These are phyloP conservation scores for Cynara cardunculus DNA, from an alignment of 129 eudicot species.

Conservation along the genomic window DNA sequence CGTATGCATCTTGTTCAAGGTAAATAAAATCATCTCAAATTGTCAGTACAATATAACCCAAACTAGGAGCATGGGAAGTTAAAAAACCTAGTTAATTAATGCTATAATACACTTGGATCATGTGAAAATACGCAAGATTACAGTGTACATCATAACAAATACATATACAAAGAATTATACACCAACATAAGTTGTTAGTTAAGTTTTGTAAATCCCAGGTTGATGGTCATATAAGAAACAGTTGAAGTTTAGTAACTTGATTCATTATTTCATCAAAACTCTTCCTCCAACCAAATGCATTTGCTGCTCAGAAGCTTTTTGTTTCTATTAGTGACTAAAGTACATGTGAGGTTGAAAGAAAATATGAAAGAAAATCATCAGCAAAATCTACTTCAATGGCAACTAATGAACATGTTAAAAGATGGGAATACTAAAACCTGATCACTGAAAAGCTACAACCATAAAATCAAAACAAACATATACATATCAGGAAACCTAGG, in stretches of 20 bases:
- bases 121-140: neutral
- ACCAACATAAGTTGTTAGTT: neutral
- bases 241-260: neutral
- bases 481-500: neutral
- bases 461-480: neutral
- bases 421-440: neutral
- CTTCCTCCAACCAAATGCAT: neutral
- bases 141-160: neutral
- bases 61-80: neutral
- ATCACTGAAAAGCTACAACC: neutral
- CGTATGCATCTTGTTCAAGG: slow-evolving; percentile 99
- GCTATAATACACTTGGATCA: neutral
- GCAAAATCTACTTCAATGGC: neutral
- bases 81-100: neutral
- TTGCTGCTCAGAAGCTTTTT: neutral
- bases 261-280: neutral
- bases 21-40: slow-evolving; percentile 16
- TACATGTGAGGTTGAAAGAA: neutral
- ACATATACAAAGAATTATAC: neutral
- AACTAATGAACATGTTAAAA: neutral
- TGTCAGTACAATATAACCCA: neutral
- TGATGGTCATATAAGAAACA: neutral
- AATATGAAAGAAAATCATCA: neutral
- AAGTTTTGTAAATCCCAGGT: too few species aligned
- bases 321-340: neutral